Evolutionary conservation across 352 stramenopile genomes (phyloP).

Genomic region (Plasmopara muralis): DNA sequence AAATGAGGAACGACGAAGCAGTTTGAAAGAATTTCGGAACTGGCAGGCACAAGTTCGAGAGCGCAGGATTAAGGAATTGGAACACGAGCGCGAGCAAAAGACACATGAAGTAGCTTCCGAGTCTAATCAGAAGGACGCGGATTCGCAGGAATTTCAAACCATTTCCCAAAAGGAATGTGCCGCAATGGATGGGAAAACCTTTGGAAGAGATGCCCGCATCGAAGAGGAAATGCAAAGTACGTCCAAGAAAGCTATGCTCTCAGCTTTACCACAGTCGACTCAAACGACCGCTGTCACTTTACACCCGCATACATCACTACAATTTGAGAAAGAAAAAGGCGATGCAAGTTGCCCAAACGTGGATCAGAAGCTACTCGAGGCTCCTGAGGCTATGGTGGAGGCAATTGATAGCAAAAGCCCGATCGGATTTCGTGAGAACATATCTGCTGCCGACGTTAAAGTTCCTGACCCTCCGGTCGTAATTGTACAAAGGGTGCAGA

Average conservation of each 20-base stretch:
- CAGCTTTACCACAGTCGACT: background rate
- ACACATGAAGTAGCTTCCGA: conserved; percentile 17
- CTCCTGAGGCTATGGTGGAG: background rate
- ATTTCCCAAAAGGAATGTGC: conserved; percentile 64
- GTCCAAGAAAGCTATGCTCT: background rate
- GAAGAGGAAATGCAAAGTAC: no score
- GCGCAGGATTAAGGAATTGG: conserved; percentile 52
- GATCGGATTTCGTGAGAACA: conserved; percentile 9
- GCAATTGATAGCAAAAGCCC: background rate
- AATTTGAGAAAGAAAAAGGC: background rate
- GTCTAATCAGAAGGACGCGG: conserved; percentile 19
- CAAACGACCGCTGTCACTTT: background rate
- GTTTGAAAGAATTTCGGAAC: conserved; percentile 70
- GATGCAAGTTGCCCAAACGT: background rate
- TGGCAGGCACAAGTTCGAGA: conserved; percentile 69
- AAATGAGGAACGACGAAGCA: conserved; percentile 57
- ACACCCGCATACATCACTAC: conserved; percentile 1
- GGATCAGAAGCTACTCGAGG: conserved; percentile 2
- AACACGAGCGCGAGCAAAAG: conserved; percentile 39
- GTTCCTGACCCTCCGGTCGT: conserved; percentile 2
- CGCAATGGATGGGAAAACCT: conserved; percentile 19
- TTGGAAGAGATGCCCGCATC: no score
- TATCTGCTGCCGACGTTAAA: conserved; percentile 17
- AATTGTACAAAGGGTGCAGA: conserved; percentile 6
- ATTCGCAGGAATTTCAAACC: conserved; percentile 45